A percentile compares a stretch with the other conserved stretches of the same genome.
These are phyloP conservation scores for Tulasnella sp. DNA, from an alignment of 768 basidiomycete species.

Conservation along the genomic window DNA sequence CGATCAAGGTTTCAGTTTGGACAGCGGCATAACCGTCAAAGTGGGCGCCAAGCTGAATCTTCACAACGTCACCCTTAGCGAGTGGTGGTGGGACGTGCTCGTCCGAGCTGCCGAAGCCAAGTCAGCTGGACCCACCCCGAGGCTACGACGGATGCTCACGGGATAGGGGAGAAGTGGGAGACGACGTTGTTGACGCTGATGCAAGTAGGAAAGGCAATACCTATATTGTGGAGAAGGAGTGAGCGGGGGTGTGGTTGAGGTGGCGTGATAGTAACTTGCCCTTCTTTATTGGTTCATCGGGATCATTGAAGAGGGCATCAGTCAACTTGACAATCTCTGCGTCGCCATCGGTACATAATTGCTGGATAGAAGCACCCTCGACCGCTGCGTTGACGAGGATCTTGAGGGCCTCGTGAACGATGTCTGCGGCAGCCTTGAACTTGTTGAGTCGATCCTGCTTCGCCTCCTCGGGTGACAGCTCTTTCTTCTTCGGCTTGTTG, in stretches of 20 bases:
- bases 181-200: constrained; percentile 93
- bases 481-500: constrained; percentile 8
- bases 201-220: constrained; percentile 87
- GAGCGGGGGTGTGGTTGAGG: not conserved
- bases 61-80: constrained; percentile 83
- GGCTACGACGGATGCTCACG: constrained; percentile 31
- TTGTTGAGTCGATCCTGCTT: constrained; percentile 1
- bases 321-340: constrained; percentile 82
- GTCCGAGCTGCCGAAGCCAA: constrained; percentile 46
- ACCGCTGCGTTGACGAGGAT: constrained; percentile 63
- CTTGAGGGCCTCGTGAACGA: constrained; percentile 73
- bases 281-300: constrained; percentile 78
- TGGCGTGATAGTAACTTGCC: constrained; percentile 38
- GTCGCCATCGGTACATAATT: constrained; percentile 89
- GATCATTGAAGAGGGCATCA: constrained; percentile 69
- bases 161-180: constrained; percentile 92
- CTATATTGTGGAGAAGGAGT: constrained; percentile 31
- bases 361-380: constrained; percentile 74
- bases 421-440: constrained; percentile 73
- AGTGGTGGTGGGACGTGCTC: constrained; percentile 53
- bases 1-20: constrained; percentile 83
- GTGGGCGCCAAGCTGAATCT: constrained; percentile 91
- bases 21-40: constrained; percentile 95
- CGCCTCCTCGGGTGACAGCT: not conserved
- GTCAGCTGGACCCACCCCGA: not conserved